Evolutionary conservation across 495 filamentous ascomycete genomes (phyloP), one percentile per base, ranked within the genome.

Genomic region (Penicillium coffeae): DNA sequence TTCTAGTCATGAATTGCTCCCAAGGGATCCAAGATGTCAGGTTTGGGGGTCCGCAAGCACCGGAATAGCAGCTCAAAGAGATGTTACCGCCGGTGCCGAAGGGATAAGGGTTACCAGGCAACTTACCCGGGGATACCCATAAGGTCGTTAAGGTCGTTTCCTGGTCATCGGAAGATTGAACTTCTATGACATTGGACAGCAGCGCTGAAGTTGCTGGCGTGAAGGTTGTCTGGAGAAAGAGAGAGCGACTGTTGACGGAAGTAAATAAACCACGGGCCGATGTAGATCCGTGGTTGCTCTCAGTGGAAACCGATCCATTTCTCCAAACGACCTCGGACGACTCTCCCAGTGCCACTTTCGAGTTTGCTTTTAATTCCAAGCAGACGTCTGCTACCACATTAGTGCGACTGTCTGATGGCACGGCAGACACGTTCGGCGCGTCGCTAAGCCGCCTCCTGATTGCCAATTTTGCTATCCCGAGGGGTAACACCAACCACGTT

Each of bases 121-220:
- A 64, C 72, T 55, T 65, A 75, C 72, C 72, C 72, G 21, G 73
- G 71, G 38, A 76, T 74, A 45, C 73, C 73, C 73, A 76, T 63
- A 5, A 38, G 43, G 41, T 12, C 39, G 13, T 25, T 47, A 51
- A 32, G 40, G 38, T 22, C 38, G 14, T 34, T 14, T 3, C 22
- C 18, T 3, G 8, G 0, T 30, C 5, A n/a, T 33, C 15, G 16
- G n/a, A 21, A 16, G 16, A 33, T 19, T 8, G 7, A 34, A 38
- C 39, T 21, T 15, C 42, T 40, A 47, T 46, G 14, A 16, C 44
- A 40, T 40, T 30, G 3, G n/a, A n/a, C n/a, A n/a, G n/a, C n/a
- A n/a, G n/a, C n/a, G n/a, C n/a, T n/a, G n/a, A n/a, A n/a, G n/a
- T n/a, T n/a, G n/a, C n/a, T n/a, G n/a, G n/a, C n/a, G n/a, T n/a